These are phyloP conservation scores for Rhynchospora breviuscula DNA, from an alignment of 176 grass and related monocot genomes.

Conservation along the genomic window DNA sequence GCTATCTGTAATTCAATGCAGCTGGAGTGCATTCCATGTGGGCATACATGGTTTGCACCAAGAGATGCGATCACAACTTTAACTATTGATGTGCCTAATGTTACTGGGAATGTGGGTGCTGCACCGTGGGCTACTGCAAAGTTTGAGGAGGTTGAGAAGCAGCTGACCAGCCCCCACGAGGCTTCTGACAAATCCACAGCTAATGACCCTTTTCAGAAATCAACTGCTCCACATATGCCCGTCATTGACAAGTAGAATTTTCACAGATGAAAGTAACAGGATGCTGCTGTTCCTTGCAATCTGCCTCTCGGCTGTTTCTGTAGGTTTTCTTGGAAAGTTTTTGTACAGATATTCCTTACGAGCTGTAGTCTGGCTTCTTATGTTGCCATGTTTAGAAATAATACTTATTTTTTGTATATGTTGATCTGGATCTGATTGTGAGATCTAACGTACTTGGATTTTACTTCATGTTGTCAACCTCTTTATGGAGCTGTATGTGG, in stretches of 20 bases:
- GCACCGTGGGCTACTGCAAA: conserved; percentile 75
- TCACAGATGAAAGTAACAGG: conserved; percentile 31
- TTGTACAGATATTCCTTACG: background rate
- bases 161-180: conserved; percentile 55
- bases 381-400: background rate
- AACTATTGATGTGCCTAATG: conserved; percentile 49
- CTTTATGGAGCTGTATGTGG: background rate
- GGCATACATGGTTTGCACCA: conserved; percentile 65
- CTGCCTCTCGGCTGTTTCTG: background rate
- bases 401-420: background rate
- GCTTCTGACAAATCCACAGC: conserved; percentile 32
- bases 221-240: conserved; percentile 44
- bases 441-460: background rate
- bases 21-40: conserved; percentile 83
- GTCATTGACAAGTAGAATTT: conserved; percentile 66
- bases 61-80: conserved; percentile 66
- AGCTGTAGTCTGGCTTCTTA: background rate
- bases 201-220: conserved; percentile 42
- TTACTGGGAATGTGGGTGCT: conserved; percentile 47
- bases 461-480: background rate
- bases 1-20: conserved; percentile 9
- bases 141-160: conserved; percentile 80
- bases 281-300: conserved; percentile 4
- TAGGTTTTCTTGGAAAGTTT: background rate
- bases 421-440: background rate